Evolutionary conservation across 2,329 filamentous ascomycete genomes (phyloP), one percentile per base, ranked within the genome.

Genomic region (Colletotrichum tamarilloi): DNA sequence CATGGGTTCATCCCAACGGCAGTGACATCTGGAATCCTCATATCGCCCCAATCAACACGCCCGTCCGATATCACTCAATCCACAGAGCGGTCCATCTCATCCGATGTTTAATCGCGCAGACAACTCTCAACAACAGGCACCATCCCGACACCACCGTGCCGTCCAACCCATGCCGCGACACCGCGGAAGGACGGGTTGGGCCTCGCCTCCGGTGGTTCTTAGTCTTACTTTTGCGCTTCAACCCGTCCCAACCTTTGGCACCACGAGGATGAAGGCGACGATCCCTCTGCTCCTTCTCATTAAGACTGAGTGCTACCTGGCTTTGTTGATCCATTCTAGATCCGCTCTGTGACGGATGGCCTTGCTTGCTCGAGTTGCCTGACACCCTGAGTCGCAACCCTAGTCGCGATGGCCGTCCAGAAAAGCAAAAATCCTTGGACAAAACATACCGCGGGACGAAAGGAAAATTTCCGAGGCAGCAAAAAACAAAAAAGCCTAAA

Each of bases 31-130:
- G 58, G 30, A 59, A 56, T 38, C 32, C 46, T 64, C 59, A 57
- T 58, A 55, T 56, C 70, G 60, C 49, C 53, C 38, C 67, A 70
- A 70, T 66, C 67, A 60, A 26, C 28, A 65, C 67, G 35, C 60
- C 62, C 56, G 28, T 63, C 24, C 38, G 22, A 30, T 52, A 38
- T 30, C 32, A 14, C 35, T 26, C 38, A 66, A 35, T 19, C 67
- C 62, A 59, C 55, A 59, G 26, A 32, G 19, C 35, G 67, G 49
- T 67, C 71, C 67, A 70, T 65, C 24, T 60, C 60, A 70, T 65
- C 70, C 60, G 67, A 71, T 71, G 67, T 35, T 73, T 73, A 73
- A 73, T 73, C 71, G 56, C 67, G 71, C 66, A 73, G 46, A 38
- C 49, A 24, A 19, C 16, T 42, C 19, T 35, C 11, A 30, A 24